Evolutionary conservation across 2,329 filamentous ascomycete species (phyloP).

Genomic region (Dendryphion nanum): DNA sequence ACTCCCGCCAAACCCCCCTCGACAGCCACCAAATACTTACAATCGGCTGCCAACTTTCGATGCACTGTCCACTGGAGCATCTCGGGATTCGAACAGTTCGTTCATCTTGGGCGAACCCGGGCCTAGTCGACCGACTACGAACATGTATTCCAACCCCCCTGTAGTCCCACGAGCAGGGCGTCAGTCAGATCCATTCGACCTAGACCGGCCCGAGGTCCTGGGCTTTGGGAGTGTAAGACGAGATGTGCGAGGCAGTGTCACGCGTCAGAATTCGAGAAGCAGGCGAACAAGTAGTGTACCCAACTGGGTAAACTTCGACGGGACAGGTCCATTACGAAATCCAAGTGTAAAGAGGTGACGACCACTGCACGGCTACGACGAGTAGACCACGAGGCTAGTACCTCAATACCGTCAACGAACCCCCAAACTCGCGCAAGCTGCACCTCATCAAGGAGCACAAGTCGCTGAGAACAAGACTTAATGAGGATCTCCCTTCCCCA

Average conservation of each 20-base stretch:
- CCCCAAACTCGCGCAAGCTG: constrained; percentile 9
- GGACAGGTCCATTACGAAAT: constrained; percentile 17
- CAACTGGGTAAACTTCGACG: constrained; percentile 24
- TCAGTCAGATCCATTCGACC: constrained; percentile 42
- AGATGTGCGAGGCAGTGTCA: constrained; percentile 29
- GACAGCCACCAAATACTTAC: constrained; percentile 21
- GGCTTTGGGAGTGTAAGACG: constrained; percentile 28
- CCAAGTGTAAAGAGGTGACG: constrained; percentile 18
- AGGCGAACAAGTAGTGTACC: constrained; percentile 29
- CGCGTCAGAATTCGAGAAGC: constrained; percentile 23
- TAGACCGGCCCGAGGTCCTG: constrained; percentile 40
- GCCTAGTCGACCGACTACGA: constrained; percentile 30
- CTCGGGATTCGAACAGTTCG: constrained; percentile 23
- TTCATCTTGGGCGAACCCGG: constrained; percentile 36
- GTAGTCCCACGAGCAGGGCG: constrained; percentile 24
- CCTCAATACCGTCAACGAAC: constrained; percentile 1
- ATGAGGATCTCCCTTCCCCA: constrained; percentile 12
- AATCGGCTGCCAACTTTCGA: constrained; percentile 19
- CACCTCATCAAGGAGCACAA: constrained; percentile 4
- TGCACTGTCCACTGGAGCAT: constrained; percentile 18
- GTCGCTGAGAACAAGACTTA: constrained; percentile 9
- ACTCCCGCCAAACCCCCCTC: constrained; percentile 20
- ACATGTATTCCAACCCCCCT: constrained; percentile 16
- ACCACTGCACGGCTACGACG: too few relatives aligned
- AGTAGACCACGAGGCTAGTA: constrained; percentile 1